A percentile compares a stretch with the other conserved stretches of the same genome.
Evolutionary conservation across 768 basidiomycete genomes (phyloP).

Genomic region (Goffeauzyma gilvescens): DNA sequence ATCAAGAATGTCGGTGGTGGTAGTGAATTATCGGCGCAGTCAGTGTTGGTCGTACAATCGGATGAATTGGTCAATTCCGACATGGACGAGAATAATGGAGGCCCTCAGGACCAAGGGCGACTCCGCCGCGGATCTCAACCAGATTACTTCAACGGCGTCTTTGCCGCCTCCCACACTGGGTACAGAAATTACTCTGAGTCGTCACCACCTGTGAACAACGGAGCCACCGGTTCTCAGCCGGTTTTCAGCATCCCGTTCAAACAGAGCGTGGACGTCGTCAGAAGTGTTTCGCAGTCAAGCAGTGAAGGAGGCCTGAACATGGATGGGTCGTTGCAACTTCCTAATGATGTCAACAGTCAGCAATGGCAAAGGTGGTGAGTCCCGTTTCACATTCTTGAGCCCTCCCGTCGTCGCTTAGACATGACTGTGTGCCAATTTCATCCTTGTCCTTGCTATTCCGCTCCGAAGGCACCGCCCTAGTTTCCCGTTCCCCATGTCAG

Average conservation of each 20-base stretch:
- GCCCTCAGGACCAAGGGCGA: neutral
- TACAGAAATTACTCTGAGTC: too few relatives aligned
- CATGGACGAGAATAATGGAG: neutral
- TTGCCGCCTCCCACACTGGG: neutral
- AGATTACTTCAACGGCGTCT: neutral
- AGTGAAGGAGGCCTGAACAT: slow-evolving; percentile 16
- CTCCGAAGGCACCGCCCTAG: slow-evolving; percentile 25
- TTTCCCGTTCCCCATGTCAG: slow-evolving; percentile 30
- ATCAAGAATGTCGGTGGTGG: neutral
- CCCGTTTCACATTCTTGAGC: neutral
- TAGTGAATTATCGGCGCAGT: neutral
- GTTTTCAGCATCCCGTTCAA: slow-evolving; percentile 3
- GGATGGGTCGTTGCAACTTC: slow-evolving; percentile 6
- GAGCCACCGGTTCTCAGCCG: slow-evolving; percentile 12
- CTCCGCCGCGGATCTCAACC: neutral
- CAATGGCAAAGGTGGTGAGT: slow-evolving; percentile 7
- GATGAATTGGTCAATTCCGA: too few relatives aligned
- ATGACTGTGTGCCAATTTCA: slow-evolving; percentile 17
- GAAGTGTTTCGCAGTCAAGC: slow-evolving; percentile 11
- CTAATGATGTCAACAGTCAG: slow-evolving; percentile 3
- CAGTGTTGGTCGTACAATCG: neutral
- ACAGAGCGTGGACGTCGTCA: slow-evolving; percentile 5
- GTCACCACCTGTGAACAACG: too few relatives aligned
- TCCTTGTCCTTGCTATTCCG: neutral
- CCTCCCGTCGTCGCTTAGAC: slow-evolving; percentile 12